Conservation (phyloP, 192 early-diverging fungal species). For the Geranomyces variabilis region DNA sequence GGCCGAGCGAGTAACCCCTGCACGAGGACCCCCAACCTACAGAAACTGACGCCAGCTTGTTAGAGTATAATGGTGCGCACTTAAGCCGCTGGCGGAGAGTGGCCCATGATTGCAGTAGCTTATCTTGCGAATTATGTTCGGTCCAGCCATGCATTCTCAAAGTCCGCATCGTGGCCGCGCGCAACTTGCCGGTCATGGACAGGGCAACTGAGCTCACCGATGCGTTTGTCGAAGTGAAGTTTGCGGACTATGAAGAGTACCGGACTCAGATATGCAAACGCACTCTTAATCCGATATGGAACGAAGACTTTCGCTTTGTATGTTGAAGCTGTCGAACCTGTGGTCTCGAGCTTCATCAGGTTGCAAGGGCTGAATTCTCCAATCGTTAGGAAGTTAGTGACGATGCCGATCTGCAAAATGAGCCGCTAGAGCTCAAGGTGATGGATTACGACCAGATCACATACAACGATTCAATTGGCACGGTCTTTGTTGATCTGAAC, state of each 20-base stretch:
- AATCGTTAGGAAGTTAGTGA: constrained; percentile 62
- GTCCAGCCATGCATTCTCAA: constrained; percentile 75
- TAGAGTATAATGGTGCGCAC: too few species aligned
- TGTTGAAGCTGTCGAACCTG: background rate
- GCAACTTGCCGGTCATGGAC: constrained; percentile 86
- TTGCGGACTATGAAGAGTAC: constrained; percentile 69
- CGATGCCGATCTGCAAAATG: constrained; percentile 80
- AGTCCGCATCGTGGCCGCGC: constrained; percentile 67
- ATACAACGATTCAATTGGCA: constrained; percentile 75
- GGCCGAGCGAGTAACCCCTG: too few species aligned
- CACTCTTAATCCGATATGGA: constrained; percentile 82
- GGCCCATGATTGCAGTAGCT: too few species aligned
- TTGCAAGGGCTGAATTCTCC: background rate
- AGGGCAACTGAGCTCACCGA: constrained; percentile 76
- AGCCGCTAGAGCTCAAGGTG: constrained; percentile 76
- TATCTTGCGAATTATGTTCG: background rate
- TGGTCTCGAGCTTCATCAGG: background rate
- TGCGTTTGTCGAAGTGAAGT: constrained; percentile 81
- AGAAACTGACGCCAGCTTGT: too few species aligned
- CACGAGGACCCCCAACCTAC: too few species aligned
- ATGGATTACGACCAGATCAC: constrained; percentile 76
- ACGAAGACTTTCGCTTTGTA: constrained; percentile 77
- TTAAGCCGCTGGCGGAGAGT: too few species aligned
- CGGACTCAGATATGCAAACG: constrained; percentile 68
- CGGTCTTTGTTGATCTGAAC: constrained; percentile 77